These are phyloP conservation scores for Paramecium caudatum DNA, from an alignment of 73 alveolate genomes.

Conservation along the genomic window DNA sequence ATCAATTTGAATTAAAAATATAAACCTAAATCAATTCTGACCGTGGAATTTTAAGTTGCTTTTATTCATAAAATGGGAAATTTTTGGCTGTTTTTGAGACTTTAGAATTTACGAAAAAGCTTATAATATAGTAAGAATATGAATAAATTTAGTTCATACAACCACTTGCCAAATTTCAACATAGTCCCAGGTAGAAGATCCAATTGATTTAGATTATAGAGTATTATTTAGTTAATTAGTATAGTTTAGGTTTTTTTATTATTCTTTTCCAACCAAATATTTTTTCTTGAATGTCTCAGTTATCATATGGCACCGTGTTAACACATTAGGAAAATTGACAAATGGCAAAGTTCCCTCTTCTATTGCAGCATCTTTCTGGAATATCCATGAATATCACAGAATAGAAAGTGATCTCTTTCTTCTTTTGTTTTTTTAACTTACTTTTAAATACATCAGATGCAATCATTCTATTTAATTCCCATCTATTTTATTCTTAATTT, in stretches of 20 bases:
- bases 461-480: slow-evolving; percentile 98
- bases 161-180: too few species aligned
- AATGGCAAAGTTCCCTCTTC: slow-evolving; percentile 59
- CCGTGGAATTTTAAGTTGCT: too few species aligned
- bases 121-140: too few species aligned
- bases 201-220: too few species aligned
- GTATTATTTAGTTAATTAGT: too few species aligned
- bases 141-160: too few species aligned
- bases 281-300: slow-evolving; percentile 25
- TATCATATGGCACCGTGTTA: slow-evolving; percentile 19
- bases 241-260: not conserved
- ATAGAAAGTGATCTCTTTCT: slow-evolving; percentile 96
- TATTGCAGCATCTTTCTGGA: slow-evolving; percentile 79
- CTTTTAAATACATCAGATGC: slow-evolving; percentile 91
- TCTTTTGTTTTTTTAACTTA: slow-evolving; percentile 93
- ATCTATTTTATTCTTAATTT: slow-evolving; percentile 94
- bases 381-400: slow-evolving; percentile 99
- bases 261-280: slow-evolving; percentile 57
- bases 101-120: too few species aligned
- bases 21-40: too few species aligned
- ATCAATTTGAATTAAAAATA: too few species aligned
- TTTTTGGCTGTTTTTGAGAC: too few species aligned
- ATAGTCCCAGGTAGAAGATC: too few species aligned
- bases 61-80: too few species aligned
- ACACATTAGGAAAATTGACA: not conserved